Percentiles rank a stretch among this genome's conserved stretches.
Conservation (phyloP, 352 stramenopile species). For the Thalassiosira livingstoniorum region DNA sequence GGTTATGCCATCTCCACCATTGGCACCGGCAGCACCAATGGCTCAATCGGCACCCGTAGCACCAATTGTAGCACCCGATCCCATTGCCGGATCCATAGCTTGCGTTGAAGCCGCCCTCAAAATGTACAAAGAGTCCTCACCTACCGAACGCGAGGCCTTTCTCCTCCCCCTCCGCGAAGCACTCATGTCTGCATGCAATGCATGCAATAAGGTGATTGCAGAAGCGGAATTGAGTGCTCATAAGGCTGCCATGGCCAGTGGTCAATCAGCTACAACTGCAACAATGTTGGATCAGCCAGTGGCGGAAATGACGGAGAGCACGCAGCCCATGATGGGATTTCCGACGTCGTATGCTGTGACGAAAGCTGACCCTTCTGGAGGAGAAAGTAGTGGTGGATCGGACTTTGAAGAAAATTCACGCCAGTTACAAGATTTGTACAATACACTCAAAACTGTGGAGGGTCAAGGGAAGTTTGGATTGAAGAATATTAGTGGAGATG, state of each 20-base stretch:
- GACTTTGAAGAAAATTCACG: slow-evolving; percentile 25
- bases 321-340: slow-evolving; percentile 49
- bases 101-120: slow-evolving; percentile 76
- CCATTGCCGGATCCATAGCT: slow-evolving; percentile 65
- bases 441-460: slow-evolving; percentile 65
- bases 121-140: slow-evolving; percentile 74
- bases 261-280: not conserved
- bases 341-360: slow-evolving; percentile 51
- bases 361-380: slow-evolving; percentile 12
- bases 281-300: not conserved
- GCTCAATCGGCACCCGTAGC: slow-evolving; percentile 13
- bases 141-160: slow-evolving; percentile 60
- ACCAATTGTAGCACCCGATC: slow-evolving; percentile 23
- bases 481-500: slow-evolving; percentile 56
- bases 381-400: not conserved
- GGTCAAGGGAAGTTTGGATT: slow-evolving; percentile 75
- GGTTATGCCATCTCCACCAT: not conserved
- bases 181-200: slow-evolving; percentile 63
- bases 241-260: slow-evolving; percentile 5
- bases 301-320: not conserved
- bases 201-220: slow-evolving; percentile 63
- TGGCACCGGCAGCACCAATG: slow-evolving; percentile 2
- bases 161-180: slow-evolving; percentile 70
- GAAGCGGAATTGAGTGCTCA: slow-evolving; percentile 35
- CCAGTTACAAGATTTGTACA: slow-evolving; percentile 69